Evolutionary conservation across 345 rosid genomes (phyloP).

Genomic region (Salix caprea): DNA sequence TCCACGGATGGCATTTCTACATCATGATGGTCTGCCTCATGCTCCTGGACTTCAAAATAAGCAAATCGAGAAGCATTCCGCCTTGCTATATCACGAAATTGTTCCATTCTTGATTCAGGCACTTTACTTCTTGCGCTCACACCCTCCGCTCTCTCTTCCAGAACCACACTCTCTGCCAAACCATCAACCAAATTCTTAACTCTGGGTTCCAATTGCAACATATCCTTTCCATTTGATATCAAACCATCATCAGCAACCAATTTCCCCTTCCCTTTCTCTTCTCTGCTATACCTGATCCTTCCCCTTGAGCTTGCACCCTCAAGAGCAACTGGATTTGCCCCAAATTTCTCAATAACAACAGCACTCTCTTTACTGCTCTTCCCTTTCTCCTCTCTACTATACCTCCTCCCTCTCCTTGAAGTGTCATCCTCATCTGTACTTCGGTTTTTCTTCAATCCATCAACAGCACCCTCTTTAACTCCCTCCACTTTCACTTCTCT

Average conservation of each 20-base stretch:
- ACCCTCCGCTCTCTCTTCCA: constrained; percentile 16
- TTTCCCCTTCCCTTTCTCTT: constrained; percentile 56
- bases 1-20: constrained; percentile 25
- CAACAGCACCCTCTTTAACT: neutral
- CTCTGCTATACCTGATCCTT: constrained; percentile 32
- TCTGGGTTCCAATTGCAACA: constrained; percentile 17
- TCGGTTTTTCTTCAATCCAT: neutral
- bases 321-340: neutral
- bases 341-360: neutral
- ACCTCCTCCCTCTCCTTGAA: constrained; percentile 24
- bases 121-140: neutral
- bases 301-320: neutral
- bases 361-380: constrained; percentile 15
- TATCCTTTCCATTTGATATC: constrained; percentile 3
- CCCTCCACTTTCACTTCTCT: constrained; percentile 57
- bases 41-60: constrained; percentile 41
- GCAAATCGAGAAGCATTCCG: constrained; percentile 70
- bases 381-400: constrained; percentile 57
- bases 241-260: constrained; percentile 18
- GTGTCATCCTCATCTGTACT: neutral
- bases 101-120: constrained; percentile 31
- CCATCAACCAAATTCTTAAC: constrained; percentile 11
- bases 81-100: constrained; percentile 56
- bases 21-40: constrained; percentile 20
- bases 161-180: neutral